Conservation (phyloP, 2,329 filamentous ascomycete genomes). For the Akanthomyces uredinophilus region DNA sequence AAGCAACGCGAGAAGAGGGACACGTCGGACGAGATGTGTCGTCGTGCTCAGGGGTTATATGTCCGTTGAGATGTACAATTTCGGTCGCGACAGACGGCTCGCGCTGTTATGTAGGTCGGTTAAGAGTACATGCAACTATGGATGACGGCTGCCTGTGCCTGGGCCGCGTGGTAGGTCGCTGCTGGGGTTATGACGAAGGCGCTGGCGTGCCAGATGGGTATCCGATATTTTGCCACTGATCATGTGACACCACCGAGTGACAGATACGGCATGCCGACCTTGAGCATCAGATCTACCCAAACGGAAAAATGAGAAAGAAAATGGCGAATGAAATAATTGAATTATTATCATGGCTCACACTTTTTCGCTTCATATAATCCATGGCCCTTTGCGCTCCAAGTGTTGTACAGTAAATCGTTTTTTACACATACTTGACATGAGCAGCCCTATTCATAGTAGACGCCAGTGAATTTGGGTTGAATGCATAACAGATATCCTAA, state of each 20-base stretch:
- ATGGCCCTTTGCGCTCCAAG: background rate
- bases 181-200: constrained; percentile 26
- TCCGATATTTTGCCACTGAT: constrained; percentile 25
- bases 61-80: background rate
- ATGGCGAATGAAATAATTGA: background rate
- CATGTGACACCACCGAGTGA: constrained; percentile 28
- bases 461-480: background rate
- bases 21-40: background rate
- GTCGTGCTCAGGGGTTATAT: background rate
- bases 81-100: background rate
- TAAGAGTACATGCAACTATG: background rate
- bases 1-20: background rate
- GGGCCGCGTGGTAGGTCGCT: constrained; percentile 7
- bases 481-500: constrained; percentile 9
- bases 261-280: constrained; percentile 14
- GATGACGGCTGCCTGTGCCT: constrained; percentile 4
- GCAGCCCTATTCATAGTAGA: background rate
- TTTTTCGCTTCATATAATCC: too few relatives aligned
- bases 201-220: constrained; percentile 18
- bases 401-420: background rate
- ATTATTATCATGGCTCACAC: too few relatives aligned
- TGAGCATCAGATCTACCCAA: background rate
- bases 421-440: too few relatives aligned
- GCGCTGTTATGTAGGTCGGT: background rate
- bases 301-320: background rate